phyloP scores from a whole-genome alignment of 208 protist genomes.

The Histomonas meleagridis region DNA sequence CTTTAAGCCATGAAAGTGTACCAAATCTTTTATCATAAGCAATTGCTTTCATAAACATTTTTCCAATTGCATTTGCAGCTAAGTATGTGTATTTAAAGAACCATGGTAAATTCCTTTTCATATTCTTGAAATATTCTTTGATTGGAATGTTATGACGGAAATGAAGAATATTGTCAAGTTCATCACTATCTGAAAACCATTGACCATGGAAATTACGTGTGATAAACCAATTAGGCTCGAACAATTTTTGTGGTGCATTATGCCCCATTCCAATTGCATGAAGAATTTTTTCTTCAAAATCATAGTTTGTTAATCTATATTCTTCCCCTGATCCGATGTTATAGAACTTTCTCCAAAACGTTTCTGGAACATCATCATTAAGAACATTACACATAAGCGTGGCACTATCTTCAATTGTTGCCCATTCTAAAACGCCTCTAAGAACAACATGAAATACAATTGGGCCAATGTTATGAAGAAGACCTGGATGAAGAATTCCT shows the following conservation, averaged over 20 bases:
- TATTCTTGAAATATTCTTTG: not conserved
- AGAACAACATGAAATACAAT: not conserved
- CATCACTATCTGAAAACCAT: not conserved
- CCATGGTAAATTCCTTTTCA: not conserved
- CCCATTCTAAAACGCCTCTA: not conserved
- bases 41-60: not conserved
- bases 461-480: not conserved
- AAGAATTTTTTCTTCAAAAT: not conserved
- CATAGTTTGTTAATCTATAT: conserved; percentile 18
- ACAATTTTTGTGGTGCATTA: not conserved
- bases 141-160: not conserved
- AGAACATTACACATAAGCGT: not conserved
- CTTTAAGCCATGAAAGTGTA: not conserved
- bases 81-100: not conserved
- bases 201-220: conserved; percentile 17
- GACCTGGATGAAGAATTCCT: not conserved
- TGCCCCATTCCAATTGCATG: not conserved
- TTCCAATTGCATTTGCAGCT: not conserved
- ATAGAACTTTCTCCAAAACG: not conserved
- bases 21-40: not conserved
- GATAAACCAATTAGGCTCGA: not conserved
- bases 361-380: not conserved
- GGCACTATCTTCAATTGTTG: not conserved
- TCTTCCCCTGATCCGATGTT: not conserved
- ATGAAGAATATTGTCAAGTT: not conserved